Evolutionary conservation across 2,329 filamentous ascomycete species (phyloP), one percentile per base, ranked within the genome.

Genomic region (Calonectria pseudoturangicola): DNA sequence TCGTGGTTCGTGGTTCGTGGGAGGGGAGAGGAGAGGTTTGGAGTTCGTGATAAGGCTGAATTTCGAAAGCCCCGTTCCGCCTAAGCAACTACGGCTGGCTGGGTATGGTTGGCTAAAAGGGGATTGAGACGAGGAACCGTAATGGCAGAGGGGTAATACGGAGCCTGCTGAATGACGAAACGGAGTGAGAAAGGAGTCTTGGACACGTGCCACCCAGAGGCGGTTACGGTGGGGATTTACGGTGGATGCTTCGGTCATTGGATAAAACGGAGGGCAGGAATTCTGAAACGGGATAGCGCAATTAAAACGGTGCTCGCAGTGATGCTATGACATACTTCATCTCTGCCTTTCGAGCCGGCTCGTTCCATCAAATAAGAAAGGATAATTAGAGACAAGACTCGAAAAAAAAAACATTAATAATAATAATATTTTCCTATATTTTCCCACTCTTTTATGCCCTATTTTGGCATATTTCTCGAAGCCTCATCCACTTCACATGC

Each of bases 21-120:
- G 21, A 21, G 21, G 21, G 39, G 54, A 58, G 69, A 63, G 56
- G 69, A 25, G 36, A 36, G 62, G 66, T 68, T 72, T 51, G 71
- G 71, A 66, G 78, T 79, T 60, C 68, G 76, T 79, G 79, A 75
- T 79, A 79, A 80, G 79, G 79, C 79, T 80, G 79, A 77, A 68
- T 73, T 76, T 75, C 72, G 65, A 47, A 63, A 30, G 39, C 62
- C 48, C 66, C 51, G 70, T 68, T 60, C 58, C 70, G 58, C 70
- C 62, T 68, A 60, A 69, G 63, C 50, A 65, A 45, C 39, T 70
- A 41, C 48, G 27, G 70, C 27, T 36, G 36, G n/a, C 51, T 66
- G 36, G 64, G 58, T 66, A 54, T 70, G 67, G 50, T 56, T 65
- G 64, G 50, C 43, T 25, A 39, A 58, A 50, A 63, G 58, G 70